phyloP scores from a whole-genome alignment of 2,329 filamentous ascomycete species.

The Colletotrichum sp. region DNA sequence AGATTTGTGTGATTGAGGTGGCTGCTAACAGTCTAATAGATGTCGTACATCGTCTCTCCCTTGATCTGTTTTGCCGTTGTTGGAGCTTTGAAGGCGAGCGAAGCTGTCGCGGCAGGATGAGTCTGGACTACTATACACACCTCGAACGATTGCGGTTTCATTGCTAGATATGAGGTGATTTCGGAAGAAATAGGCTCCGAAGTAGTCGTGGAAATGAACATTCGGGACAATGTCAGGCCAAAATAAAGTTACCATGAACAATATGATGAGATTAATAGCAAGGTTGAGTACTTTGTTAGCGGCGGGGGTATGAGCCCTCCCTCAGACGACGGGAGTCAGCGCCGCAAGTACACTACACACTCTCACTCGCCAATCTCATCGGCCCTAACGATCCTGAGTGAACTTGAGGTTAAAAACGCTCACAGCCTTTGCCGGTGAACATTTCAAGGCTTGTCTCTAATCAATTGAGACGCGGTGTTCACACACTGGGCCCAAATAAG shows the following conservation, averaged over 20 bases:
- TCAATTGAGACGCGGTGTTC: background rate
- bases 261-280: background rate
- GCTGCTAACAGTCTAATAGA: background rate
- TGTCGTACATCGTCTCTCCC: conserved; percentile 17
- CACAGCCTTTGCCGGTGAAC: background rate
- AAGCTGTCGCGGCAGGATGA: background rate
- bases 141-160: no score
- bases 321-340: background rate
- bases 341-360: background rate
- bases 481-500: background rate
- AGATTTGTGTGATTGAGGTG: no score
- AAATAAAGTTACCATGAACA: background rate
- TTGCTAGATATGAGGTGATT: no score
- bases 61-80: conserved; percentile 16
- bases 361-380: background rate
- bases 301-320: no score
- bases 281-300: background rate
- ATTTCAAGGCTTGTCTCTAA: background rate
- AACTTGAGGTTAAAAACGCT: background rate
- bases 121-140: background rate
- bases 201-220: background rate
- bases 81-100: conserved; percentile 7
- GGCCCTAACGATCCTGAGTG: no score
- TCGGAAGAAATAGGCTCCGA: background rate
- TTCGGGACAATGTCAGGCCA: no score